These are phyloP conservation scores for Ilyonectria mors-panacis DNA, from an alignment of 2,329 filamentous ascomycete species.

Conservation along the genomic window DNA sequence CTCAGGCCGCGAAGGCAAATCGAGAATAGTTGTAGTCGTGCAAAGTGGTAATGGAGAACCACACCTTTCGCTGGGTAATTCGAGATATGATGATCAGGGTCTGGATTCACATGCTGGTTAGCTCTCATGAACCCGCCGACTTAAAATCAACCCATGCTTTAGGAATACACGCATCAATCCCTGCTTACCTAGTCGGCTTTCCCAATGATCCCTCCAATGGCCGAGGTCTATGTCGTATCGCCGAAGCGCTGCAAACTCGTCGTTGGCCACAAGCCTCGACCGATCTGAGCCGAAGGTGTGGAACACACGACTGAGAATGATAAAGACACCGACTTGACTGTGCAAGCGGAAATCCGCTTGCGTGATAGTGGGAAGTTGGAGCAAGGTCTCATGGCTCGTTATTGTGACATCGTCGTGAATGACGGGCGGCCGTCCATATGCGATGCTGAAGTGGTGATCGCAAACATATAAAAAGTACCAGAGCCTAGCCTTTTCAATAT, in stretches of 20 bases:
- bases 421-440: slow-evolving; percentile 71
- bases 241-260: slow-evolving; percentile 52
- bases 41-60: slow-evolving; percentile 65
- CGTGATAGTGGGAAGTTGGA: slow-evolving; percentile 64
- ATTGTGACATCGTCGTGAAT: slow-evolving; percentile 72
- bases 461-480: slow-evolving; percentile 77
- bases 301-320: slow-evolving; percentile 72
- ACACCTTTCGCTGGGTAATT: slow-evolving; percentile 66
- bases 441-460: slow-evolving; percentile 76
- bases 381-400: slow-evolving; percentile 69
- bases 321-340: slow-evolving; percentile 72
- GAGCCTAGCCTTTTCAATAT: slow-evolving; percentile 69
- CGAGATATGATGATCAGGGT: slow-evolving; percentile 61
- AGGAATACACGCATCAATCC: background rate
- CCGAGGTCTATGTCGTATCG: slow-evolving; percentile 52
- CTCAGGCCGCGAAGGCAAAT: slow-evolving; percentile 59
- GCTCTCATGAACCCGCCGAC: background rate
- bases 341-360: slow-evolving; percentile 69
- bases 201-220: slow-evolving; percentile 56
- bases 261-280: slow-evolving; percentile 52
- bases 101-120: slow-evolving; percentile 46
- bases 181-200: slow-evolving; percentile 52
- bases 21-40: slow-evolving; percentile 64
- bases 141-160: background rate
- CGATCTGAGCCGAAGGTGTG: slow-evolving; percentile 71